Percentiles rank a stretch among this genome's conserved stretches.
Evolutionary conservation across 2,329 filamentous ascomycete genomes (phyloP).

Genomic region (Orbilia oligospora): DNA sequence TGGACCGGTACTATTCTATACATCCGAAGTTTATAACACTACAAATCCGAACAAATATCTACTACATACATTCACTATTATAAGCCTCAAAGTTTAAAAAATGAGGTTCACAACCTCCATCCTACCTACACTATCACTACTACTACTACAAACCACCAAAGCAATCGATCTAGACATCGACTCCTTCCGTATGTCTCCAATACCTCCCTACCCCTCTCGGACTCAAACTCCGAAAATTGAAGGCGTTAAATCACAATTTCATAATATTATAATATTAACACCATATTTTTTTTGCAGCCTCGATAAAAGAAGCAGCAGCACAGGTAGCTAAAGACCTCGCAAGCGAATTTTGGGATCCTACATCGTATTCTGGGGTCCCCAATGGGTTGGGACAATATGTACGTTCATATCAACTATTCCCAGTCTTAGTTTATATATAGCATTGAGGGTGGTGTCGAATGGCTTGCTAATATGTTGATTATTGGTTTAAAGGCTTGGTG

Average conservation of each 20-base stretch:
- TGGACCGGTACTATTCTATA: too few species aligned
- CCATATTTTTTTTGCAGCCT: constrained; percentile 7
- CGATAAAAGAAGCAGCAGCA: constrained; percentile 51
- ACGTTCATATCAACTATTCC: background rate
- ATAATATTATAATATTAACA: background rate
- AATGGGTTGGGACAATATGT: constrained; percentile 25
- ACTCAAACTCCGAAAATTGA: too few species aligned
- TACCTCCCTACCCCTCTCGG: background rate
- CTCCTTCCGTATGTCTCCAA: constrained; percentile 27
- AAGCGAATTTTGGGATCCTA: constrained; percentile 50
- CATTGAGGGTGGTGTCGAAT: too few species aligned
- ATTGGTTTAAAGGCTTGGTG: constrained; percentile 31
- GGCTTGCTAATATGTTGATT: background rate
- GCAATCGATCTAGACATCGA: constrained; percentile 43
- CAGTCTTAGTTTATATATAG: too few species aligned
- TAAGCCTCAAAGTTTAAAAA: background rate
- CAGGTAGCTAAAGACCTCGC: constrained; percentile 45
- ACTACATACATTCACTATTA: too few species aligned
- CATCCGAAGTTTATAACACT: too few species aligned
- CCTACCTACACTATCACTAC: background rate
- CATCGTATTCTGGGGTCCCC: constrained; percentile 42
- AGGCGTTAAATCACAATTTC: background rate
- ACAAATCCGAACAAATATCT: too few species aligned
- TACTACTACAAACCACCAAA: constrained; percentile 17
- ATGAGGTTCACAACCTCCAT: background rate